Base-by-base conservation (phyloP, 768 basidiomycete species). In the Sutorius australiensis region DNA sequence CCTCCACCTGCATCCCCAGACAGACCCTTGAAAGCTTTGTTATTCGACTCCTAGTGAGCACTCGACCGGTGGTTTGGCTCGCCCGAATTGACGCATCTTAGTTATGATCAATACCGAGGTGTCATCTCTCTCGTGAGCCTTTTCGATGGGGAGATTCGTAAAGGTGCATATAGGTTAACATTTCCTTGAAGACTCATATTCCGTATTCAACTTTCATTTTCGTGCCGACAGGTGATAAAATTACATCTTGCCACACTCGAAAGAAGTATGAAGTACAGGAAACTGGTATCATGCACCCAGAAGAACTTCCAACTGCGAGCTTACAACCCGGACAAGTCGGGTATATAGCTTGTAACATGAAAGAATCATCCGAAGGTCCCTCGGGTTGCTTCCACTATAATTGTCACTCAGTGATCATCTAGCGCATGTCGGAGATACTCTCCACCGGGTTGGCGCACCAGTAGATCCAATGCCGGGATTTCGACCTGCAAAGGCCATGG, bases 321-420 rank as follows among this genome's bases (percentile, higher is more conserved):
- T 72, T 93, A 42, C 77, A 79, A 51, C 80, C 88, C 33, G 91
- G 91, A 6, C 91, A 93, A 71, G 92, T 93, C 16, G 90, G 92
- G 14, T 94, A 83, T 63, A 80, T 92, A 51, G 89, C 92, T 1
- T 98, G 95, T 70, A 95, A 94, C 65, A 98, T 99, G 95, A 99
- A 98, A 69, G 89, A 97, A 61, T 89, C 90, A 10, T 83, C 89
- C 13, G 93, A 98, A 77, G 94, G 94, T 93, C 51, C 39, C 65
- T 46, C 33, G 13, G 33, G 12, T 13, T 28, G 1, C 10, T 30
- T 46, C 28, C 12, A 9, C n/a, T 14, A 11, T 30, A 36, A n/a
- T 34, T 37, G 11, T 30, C 12, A 12, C 39, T 56, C 31, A 65
- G 28, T 43, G 9, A 48, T 43, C 41, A 43, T 46, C 46, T 61